Conservation (phyloP, 2,329 filamentous ascomycete genomes). For the Alternaria arbusti region DNA sequence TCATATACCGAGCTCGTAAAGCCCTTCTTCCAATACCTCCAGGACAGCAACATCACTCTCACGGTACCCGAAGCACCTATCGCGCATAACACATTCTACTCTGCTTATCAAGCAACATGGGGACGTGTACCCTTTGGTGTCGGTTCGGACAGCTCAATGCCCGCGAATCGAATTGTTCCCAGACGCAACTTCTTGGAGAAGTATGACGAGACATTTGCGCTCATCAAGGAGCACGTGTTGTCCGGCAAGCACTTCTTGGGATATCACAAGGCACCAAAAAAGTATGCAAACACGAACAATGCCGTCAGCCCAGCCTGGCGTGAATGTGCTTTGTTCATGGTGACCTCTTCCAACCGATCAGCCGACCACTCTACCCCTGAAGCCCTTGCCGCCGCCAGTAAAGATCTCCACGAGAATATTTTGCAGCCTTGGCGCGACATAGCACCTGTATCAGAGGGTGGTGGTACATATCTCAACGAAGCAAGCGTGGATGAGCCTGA, state of each 20-base stretch:
- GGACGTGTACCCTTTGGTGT: constrained; percentile 20
- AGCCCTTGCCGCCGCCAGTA: constrained; percentile 12
- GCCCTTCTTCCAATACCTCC: constrained; percentile 19
- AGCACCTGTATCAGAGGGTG: constrained; percentile 15
- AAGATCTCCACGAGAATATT: constrained; percentile 16
- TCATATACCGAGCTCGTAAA: constrained; percentile 17
- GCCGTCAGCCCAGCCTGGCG: constrained; percentile 29
- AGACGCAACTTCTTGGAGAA: constrained; percentile 30
- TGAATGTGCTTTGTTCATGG: constrained; percentile 19
- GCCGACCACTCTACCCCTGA: constrained; percentile 13
- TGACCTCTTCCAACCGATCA: constrained; percentile 6
- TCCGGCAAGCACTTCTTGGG: constrained; percentile 16
- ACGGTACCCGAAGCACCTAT: constrained; percentile 29
- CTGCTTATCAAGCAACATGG: constrained; percentile 29
- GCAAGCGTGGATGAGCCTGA: constrained; percentile 41
- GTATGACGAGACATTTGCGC: constrained; percentile 27
- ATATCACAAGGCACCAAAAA: constrained; percentile 23
- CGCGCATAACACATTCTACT: constrained; percentile 20
- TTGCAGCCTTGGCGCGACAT: constrained; percentile 22
- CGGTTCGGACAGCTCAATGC: constrained; percentile 29
- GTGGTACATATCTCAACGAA: constrained; percentile 42
- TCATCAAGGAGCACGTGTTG: constrained; percentile 50
- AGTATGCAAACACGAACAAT: constrained; percentile 24
- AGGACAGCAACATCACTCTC: constrained; percentile 23
- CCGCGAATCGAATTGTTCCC: constrained; percentile 38